These are phyloP conservation scores for Aspergillus flavus DNA, from an alignment of 2,329 filamentous ascomycete species.

Conservation along the genomic window DNA sequence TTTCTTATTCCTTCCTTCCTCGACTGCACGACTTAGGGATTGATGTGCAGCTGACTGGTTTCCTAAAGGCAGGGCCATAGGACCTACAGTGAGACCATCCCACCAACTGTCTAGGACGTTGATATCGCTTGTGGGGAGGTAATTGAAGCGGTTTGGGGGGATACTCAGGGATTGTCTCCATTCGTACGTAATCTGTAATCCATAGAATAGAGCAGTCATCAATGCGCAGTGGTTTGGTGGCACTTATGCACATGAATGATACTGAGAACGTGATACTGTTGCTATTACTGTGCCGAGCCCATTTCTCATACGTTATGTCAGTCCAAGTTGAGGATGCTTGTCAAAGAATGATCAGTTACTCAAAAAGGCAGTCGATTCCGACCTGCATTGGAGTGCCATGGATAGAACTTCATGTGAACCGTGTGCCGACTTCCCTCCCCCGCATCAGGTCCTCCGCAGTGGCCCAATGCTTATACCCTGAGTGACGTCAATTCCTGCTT, in stretches of 20 bases:
- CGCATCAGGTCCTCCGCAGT: not conserved
- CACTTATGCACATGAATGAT: not conserved
- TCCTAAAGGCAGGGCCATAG: not conserved
- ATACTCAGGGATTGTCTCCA: not conserved
- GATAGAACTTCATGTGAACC: no score
- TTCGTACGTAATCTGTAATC: not conserved
- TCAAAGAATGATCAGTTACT: no score
- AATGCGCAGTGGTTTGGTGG: not conserved
- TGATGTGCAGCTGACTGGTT: not conserved
- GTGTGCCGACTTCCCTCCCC: not conserved
- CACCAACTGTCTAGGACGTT: not conserved
- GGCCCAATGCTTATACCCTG: not conserved
- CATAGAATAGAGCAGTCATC: not conserved
- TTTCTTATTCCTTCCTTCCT: not conserved
- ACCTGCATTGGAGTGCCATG: no score
- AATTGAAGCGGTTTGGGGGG: no score
- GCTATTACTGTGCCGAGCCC: not conserved
- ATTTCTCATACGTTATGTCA: not conserved
- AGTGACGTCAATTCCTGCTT: not conserved
- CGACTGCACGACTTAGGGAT: not conserved
- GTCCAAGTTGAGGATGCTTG: not conserved
- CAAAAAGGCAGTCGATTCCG: no score
- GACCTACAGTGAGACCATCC: not conserved
- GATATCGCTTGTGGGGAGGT: slow-evolving; percentile 6
- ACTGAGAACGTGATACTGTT: not conserved